Conservation (phyloP, 2,329 filamentous ascomycete genomes). For the Colletotrichum salicis region DNA sequence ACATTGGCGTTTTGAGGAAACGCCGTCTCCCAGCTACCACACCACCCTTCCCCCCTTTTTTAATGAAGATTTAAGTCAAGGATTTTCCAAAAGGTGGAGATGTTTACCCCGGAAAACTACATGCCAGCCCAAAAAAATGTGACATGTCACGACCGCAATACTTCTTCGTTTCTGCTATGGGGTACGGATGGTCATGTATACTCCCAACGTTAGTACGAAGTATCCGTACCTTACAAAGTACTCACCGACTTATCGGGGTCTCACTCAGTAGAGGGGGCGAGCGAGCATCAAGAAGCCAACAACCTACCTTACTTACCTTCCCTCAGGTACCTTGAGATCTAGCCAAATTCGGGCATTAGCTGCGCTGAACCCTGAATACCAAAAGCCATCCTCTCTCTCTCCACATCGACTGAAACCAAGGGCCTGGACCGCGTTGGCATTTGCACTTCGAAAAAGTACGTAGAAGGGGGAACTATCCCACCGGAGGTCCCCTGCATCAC, state of each 20-base stretch:
- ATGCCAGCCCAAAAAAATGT: constrained; percentile 1
- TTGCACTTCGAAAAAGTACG: background rate
- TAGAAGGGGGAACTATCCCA: background rate
- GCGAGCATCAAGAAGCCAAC: background rate
- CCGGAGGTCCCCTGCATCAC: background rate
- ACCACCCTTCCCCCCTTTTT: background rate
- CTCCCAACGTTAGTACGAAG: too few relatives aligned
- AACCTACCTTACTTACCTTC: background rate
- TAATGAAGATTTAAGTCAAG: background rate
- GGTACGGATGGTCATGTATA: too few relatives aligned
- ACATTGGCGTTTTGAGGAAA: too few relatives aligned
- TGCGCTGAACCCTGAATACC: background rate
- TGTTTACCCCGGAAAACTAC: constrained; percentile 8
- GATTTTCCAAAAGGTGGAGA: background rate
- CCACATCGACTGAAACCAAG: background rate
- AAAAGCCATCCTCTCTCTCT: background rate
- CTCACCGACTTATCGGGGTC: background rate
- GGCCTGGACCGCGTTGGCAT: background rate
- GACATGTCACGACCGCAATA: too few relatives aligned
- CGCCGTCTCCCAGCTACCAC: too few relatives aligned
- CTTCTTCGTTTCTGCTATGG: too few relatives aligned
- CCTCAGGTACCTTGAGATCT: background rate
- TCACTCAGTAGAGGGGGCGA: too few relatives aligned
- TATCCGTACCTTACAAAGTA: too few relatives aligned
- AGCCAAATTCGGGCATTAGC: background rate